Conservation (phyloP, 139 green algal species). For the Closterium sp. region DNA sequence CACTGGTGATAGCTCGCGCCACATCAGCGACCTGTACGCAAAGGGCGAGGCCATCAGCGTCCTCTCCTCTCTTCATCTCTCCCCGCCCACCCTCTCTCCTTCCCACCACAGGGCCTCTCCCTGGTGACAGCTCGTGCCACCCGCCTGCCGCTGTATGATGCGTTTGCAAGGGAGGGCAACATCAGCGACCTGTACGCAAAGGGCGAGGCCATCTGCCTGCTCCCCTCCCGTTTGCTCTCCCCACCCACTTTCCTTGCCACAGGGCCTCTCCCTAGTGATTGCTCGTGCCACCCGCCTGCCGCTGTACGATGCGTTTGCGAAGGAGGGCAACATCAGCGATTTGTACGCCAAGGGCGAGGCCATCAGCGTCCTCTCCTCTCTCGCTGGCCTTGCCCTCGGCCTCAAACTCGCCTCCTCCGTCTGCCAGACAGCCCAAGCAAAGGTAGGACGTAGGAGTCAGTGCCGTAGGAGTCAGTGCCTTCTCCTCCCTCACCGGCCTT, state of each 20-base stretch:
- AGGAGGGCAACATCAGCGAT: constrained; percentile 35
- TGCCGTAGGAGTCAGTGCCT: too few relatives aligned
- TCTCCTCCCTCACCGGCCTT: too few relatives aligned
- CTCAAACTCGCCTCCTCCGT: constrained; percentile 39
- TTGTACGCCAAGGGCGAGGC: constrained; percentile 50
- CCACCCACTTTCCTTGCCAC: background rate
- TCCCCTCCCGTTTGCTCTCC: background rate
- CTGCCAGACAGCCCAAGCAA: constrained; percentile 19
- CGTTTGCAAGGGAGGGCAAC: constrained; percentile 40
- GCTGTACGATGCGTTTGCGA: constrained; percentile 41
- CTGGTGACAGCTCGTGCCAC: constrained; percentile 27
- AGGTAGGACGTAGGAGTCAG: too few relatives aligned
- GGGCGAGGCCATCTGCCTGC: constrained; percentile 36
- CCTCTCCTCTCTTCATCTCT: too few relatives aligned
- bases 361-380: constrained; percentile 38
- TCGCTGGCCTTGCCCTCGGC: constrained; percentile 31
- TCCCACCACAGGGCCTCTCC: constrained; percentile 9
- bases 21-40: too few relatives aligned
- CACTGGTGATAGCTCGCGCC: background rate
- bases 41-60: too few relatives aligned
- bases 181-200: constrained; percentile 44
- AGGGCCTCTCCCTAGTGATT: constrained; percentile 27
- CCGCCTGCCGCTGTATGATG: constrained; percentile 37
- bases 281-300: constrained; percentile 40
- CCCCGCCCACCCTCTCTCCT: too few relatives aligned